Evolutionary conservation across 148 eudicot species (phyloP).

Genomic region (Amaranthus cruentus): DNA sequence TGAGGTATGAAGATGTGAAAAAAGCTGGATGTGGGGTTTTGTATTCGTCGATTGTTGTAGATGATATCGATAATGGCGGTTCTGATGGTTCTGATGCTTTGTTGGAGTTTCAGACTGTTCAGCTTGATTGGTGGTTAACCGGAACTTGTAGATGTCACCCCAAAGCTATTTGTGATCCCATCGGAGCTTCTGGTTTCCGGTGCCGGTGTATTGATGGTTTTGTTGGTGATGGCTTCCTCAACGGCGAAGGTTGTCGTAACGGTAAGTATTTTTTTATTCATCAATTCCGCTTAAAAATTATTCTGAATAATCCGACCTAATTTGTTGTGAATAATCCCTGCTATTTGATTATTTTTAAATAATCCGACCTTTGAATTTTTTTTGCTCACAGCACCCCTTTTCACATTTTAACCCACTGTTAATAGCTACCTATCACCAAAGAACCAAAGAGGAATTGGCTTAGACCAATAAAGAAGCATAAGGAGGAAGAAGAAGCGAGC

Average conservation of each 20-base stretch:
- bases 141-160: slow-evolving; percentile 43
- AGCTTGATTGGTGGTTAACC: slow-evolving; percentile 65
- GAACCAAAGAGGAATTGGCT: too few relatives aligned
- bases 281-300: background rate
- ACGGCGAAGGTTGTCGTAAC: slow-evolving; percentile 55
- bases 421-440: too few relatives aligned
- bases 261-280: slow-evolving; percentile 40
- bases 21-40: slow-evolving; percentile 32
- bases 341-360: too few relatives aligned
- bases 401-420: too few relatives aligned
- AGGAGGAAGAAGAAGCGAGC: too few relatives aligned
- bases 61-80: slow-evolving; percentile 12
- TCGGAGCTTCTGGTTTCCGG: slow-evolving; percentile 34
- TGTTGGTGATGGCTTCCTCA: slow-evolving; percentile 66
- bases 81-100: slow-evolving; percentile 22
- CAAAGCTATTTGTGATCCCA: slow-evolving; percentile 36
- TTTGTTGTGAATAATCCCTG: background rate
- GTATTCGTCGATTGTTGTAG: slow-evolving; percentile 47
- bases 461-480: too few relatives aligned
- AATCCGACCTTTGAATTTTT: too few relatives aligned
- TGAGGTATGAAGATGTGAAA: slow-evolving; percentile 20
- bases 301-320: background rate
- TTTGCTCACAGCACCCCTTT: too few relatives aligned
- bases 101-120: slow-evolving; percentile 45
- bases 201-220: slow-evolving; percentile 64